A percentile compares a stretch with the other conserved stretches of the same genome.
Conservation (phyloP, 257 asterid genomes). For the Solanum ossicruentum region DNA sequence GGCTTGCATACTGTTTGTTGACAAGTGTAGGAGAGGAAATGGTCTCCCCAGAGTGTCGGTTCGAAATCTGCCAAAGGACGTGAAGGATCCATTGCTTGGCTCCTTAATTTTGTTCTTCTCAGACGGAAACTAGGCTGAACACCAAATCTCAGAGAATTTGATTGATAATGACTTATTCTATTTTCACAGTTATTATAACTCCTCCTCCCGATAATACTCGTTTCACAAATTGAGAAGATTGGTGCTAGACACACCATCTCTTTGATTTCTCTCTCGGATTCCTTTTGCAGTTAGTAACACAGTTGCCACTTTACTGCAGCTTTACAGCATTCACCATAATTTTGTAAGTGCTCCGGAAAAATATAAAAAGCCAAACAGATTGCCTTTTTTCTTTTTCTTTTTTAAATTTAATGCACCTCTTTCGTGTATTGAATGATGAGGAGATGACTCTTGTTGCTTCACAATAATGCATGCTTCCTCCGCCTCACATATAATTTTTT, state of each 20-base stretch:
- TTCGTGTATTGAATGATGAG: too few species aligned
- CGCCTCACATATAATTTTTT: too few species aligned
- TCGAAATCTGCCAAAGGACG: neutral
- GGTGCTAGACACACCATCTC: neutral
- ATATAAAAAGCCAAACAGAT: neutral
- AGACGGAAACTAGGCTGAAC: neutral
- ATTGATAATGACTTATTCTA: neutral
- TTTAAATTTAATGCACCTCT: too few species aligned
- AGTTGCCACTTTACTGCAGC: neutral
- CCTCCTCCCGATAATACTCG: neutral
- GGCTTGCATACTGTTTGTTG: neutral
- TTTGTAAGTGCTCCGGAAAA: neutral
- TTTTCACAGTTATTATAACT: neutral
- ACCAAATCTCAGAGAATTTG: neutral
- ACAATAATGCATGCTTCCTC: too few species aligned
- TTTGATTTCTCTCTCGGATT: neutral
- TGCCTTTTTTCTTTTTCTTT: neutral
- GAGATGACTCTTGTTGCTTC: too few species aligned
- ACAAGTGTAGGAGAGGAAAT: neutral
- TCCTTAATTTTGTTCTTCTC: neutral
- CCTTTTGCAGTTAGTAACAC: neutral
- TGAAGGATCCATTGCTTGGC: neutral
- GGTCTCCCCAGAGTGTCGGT: neutral
- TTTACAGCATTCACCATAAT: too few species aligned
- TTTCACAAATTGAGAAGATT: neutral